Evolutionary conservation across 257 asterid species (phyloP), one percentile per base, ranked within the genome.

Genomic region (Schizonepeta tenuifolia): DNA sequence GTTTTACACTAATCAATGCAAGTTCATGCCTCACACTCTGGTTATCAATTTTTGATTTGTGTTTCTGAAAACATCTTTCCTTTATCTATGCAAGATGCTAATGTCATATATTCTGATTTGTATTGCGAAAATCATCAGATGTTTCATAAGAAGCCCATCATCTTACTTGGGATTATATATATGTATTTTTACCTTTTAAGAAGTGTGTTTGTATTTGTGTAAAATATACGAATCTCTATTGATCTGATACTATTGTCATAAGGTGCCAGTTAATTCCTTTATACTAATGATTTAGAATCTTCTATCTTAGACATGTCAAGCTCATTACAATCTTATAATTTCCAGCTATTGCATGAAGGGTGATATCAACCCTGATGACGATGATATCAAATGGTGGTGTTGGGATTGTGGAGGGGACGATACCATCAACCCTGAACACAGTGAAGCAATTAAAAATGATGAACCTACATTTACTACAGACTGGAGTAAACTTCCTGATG

Each of bases 301-400:
- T 22, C 21, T 17, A 17, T 50, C 24, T 17, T 50, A 50, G 56
- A 17, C 12, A n/a, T 50, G 56, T 24, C 56, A n/a, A 40, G 40
- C 66, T 60, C 24, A 50, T 36, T 17, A 41, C 20, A 36, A 9
- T 41, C 8, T 40, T 75, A 40, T 49, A 47, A 69, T 44, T 22
- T 50, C 28, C 74, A 70, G 76, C 55, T 76, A 76, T 54, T 76
- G 80, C 73, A 2, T 76, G 76, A 63, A 50, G 11, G 11, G 40
- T 51, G 22, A 3, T n/a, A n/a, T 49, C 71, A 20, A 22, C n/a
- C 80, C 68, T 38, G 40, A 54, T 31, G 76, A 76, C 54, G 69
- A 70, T 26, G 54, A 76, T 54, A 76, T 70, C 59, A 53, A 43
- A 18, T 70, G 76, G 80, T 62, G 31, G 56, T 75, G 80, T 41